Conservation (phyloP, 129 eudicot species). For the Glebionis coronaria region DNA sequence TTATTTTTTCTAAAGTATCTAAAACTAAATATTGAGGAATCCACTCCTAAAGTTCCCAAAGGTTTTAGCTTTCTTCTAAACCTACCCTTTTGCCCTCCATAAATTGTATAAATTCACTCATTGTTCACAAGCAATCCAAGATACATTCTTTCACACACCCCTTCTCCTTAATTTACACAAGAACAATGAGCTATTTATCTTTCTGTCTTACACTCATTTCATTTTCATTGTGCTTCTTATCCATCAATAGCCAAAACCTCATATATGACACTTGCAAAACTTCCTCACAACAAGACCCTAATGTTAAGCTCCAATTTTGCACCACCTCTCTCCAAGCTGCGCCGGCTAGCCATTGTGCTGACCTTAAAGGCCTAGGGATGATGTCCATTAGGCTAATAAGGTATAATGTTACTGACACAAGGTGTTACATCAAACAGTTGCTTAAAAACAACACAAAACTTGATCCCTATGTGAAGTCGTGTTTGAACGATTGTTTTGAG, state of each 20-base stretch:
- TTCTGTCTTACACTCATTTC: constrained; percentile 15
- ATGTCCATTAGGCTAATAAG: constrained; percentile 33
- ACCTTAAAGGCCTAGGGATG: constrained; percentile 34
- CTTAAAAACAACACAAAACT: constrained; percentile 33
- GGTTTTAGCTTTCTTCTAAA: constrained; percentile 10
- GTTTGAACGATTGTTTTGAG: constrained; percentile 55
- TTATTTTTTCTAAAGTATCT: too few relatives aligned
- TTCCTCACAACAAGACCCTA: constrained; percentile 39
- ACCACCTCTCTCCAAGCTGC: constrained; percentile 43
- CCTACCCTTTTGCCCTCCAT: constrained; percentile 13
- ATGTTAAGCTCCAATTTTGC: constrained; percentile 37
- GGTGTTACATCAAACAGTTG: constrained; percentile 34
- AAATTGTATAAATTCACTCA: constrained; percentile 27
- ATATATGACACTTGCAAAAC: constrained; percentile 41
- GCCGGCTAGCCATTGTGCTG: constrained; percentile 40
- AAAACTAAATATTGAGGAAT: too few relatives aligned
- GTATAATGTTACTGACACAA: constrained; percentile 38
- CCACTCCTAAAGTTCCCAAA: not conserved
- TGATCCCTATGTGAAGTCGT: constrained; percentile 31
- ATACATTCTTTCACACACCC: not conserved
- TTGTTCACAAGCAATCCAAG: constrained; percentile 21
- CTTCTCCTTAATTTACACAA: not conserved
- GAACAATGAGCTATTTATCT: constrained; percentile 19
- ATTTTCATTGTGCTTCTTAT: constrained; percentile 5
- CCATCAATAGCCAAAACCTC: constrained; percentile 30